Base-by-base conservation (phyloP, 768 basidiomycete species). In the Gymnopilus dilepis region DNA sequence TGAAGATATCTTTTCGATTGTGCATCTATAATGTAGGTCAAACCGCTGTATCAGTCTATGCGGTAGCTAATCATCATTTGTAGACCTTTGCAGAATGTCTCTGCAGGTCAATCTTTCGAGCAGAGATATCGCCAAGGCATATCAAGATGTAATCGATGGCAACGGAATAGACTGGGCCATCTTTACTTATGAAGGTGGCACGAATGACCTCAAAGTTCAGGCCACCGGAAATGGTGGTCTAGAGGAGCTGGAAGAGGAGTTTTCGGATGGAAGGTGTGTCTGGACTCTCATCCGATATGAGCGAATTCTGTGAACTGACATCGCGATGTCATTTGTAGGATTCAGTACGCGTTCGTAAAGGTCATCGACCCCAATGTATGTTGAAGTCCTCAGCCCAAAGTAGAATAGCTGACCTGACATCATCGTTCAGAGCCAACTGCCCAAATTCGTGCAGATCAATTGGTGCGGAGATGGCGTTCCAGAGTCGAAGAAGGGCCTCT, bases 391-490 rank as follows among this genome's bases (percentile, higher is more conserved):
- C 33, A 41, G 26, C 53, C 47, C n/a, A n/a, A n/a, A n/a, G 2
- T 50, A 58, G 12, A 26, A 4, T 38, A 56, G 56, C 54, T n/a
- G 34, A 51, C 47, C 53, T 58, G 37, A 31, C 41, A n/a, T 61
- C 15, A 12, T 13, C 58, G 15, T 56, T 2, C 67, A 97, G 91
- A 93, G 85, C 70, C 81, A 89, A 62, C 83, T 99, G 2, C 82
- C 89, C 45, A 98, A 97, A 78, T 94, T 96, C 63, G 94, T 98
- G 15, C 92, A 97, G 70, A 90, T 99, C 75, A 94, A 95, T 69
- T 97, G 97, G 96, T 95, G 94, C 67, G 97, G 97, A 43, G 96
- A 97, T 70, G 97, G 97, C 60, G 97, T 99, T 1, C 97, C 97
- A 12, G 94, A 89, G 73, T 81, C 82, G 19, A 90, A 92, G 76